These are phyloP conservation scores for Groenewaldozyma sp. DNA, from an alignment of 1,139 yeast species.

Conservation along the genomic window DNA sequence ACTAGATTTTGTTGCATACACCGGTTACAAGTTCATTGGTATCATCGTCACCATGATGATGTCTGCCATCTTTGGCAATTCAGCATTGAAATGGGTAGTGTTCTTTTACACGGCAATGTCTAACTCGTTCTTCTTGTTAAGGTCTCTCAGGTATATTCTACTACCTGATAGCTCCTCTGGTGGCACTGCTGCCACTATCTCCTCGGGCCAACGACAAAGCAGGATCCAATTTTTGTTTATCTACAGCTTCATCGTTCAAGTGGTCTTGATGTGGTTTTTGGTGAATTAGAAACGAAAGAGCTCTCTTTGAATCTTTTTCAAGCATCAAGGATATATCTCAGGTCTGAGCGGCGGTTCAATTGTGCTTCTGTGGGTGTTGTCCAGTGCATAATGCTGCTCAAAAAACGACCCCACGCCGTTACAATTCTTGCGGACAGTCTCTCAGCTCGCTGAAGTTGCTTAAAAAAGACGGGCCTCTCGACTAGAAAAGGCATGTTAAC, in stretches of 20 bases:
- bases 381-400: too few species aligned
- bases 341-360: too few species aligned
- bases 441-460: too few species aligned
- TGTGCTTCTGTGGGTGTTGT: too few species aligned
- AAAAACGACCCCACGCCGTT: too few species aligned
- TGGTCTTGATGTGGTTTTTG: slow-evolving; percentile 48
- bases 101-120: slow-evolving; percentile 34
- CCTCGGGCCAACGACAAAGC: slow-evolving; percentile 61
- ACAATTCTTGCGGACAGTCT: too few species aligned
- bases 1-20: slow-evolving; percentile 80
- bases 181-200: slow-evolving; percentile 23
- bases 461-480: too few species aligned
- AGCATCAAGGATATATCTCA: too few species aligned
- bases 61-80: slow-evolving; percentile 35
- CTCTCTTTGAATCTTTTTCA: too few species aligned
- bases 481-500: too few species aligned
- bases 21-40: slow-evolving; percentile 92
- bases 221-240: slow-evolving; percentile 80
- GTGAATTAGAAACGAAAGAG: slow-evolving; percentile 17
- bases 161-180: slow-evolving; percentile 36
- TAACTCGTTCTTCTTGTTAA: slow-evolving; percentile 43
- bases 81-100: slow-evolving; percentile 36
- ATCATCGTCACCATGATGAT: slow-evolving; percentile 31
- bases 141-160: slow-evolving; percentile 76
- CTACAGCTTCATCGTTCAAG: slow-evolving; percentile 78